Base-by-base conservation (phyloP, 768 basidiomycete genomes). In the Pleurotus pulmonarius region DNA sequence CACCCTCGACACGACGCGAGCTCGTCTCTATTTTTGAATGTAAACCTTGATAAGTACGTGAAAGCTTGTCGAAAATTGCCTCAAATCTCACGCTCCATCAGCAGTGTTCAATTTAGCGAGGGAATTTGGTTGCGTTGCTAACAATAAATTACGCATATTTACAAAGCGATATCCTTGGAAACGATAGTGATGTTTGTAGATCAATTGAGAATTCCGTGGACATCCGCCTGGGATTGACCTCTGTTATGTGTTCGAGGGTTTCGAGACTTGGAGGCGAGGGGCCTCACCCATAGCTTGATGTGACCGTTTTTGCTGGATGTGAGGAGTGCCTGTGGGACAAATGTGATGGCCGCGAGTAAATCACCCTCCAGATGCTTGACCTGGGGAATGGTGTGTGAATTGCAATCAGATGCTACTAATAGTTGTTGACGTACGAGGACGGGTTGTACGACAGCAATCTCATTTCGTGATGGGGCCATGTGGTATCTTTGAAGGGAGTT, bases 391-490 rank as follows among this genome's bases (percentile, higher is more conserved):
- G 22, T 46, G 43, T 47, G 15, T 37, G 46, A 59, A 22, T 62
- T 38, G 37, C 26, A 8, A 54, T 25, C 16, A 40, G 29, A 20
- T 16, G 22, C 26, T 2, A 45, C 7, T 12, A 16, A n/a, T 26
- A 25, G 16, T 18, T 3, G 43, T 22, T 11, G 37, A 76, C 82
- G 63, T 63, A 94, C 92, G 60, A 96, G 71, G 39, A 96, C 92
- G 20, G 95, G 94, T 64, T 96, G 94, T 2, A 97, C 85, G 24
- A 90, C 82, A 4, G 94, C 88, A 8, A 96, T 86, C 61, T 97
- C 95, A 60, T 89, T 94, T 20, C 94, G 79, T 2, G 92, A 90
- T 2, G 94, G 95, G 3, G 96, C 91, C 22, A 91, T 84, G 62
- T 98, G 96, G 63, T 87, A 95, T 11, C 85, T 77, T 25, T 77